These are phyloP conservation scores for Arthromyces matolae DNA, from an alignment of 768 basidiomycete genomes.

Conservation along the genomic window DNA sequence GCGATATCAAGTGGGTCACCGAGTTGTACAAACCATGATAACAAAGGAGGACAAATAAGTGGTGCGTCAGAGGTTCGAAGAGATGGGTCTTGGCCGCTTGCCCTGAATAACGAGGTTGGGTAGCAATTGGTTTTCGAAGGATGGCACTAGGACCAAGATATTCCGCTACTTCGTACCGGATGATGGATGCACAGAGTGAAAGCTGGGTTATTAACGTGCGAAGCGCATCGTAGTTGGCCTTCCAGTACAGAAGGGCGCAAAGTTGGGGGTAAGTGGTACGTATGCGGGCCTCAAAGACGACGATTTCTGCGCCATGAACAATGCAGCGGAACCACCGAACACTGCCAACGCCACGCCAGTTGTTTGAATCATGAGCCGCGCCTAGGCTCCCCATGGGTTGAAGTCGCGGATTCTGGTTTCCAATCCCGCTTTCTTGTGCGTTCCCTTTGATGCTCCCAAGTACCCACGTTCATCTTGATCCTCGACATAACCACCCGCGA, in stretches of 20 bases:
- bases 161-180: conserved; percentile 16
- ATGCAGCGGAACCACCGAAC: conserved; percentile 7
- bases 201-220: conserved; percentile 36
- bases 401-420: conserved; percentile 4
- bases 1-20: conserved; percentile 3
- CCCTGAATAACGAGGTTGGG: conserved; percentile 20
- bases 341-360: conserved; percentile 14
- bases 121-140: conserved; percentile 16
- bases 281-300: conserved; percentile 11
- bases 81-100: conserved; percentile 17
- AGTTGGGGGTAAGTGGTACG: conserved; percentile 34
- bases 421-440: conserved; percentile 28
- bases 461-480: conserved; percentile 4
- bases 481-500: conserved; percentile 28
- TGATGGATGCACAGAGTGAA: conserved; percentile 25
- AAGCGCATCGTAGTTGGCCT: conserved; percentile 33
- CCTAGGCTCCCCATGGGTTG: conserved; percentile 20
- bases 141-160: conserved; percentile 24
- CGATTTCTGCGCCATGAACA: background rate
- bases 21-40: conserved; percentile 14
- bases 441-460: conserved; percentile 19
- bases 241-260: conserved; percentile 38
- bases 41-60: conserved; percentile 10
- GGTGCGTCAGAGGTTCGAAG: conserved; percentile 11
- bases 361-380: conserved; percentile 20